Evolutionary conservation across 176 grass and related monocot genomes (phyloP), one percentile per base, ranked within the genome.

Genomic region (Saccharum spontaneum): DNA sequence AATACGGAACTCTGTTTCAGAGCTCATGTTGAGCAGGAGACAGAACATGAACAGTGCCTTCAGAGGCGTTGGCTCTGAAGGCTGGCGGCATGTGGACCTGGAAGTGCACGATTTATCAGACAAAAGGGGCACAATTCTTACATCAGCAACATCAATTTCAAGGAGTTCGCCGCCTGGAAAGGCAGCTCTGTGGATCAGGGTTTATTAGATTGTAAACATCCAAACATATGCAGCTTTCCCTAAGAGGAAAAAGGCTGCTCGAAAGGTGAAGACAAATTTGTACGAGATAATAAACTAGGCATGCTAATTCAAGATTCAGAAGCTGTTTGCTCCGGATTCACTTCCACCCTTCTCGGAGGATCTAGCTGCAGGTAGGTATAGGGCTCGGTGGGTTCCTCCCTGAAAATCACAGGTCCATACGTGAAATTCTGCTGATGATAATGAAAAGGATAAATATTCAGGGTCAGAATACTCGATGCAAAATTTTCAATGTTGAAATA

Each of bases 351-450:
- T 73, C 82, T 94, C 9, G 90, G 93, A 81, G 89, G 89, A 91
- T 98, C 91, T 75, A 98, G 73, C 75, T 94, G 83, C 43, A 98
- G 79, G 82, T 94, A 94, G 38, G 80, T 85, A 70, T 84, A 98
- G 8, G 90, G 90, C 81, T 95, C 88, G 0, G 86, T 94, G 54
- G 88, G 93, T 44, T 98, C 93, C 87, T 94, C 97, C 86, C 90
- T 98, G 91, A 49, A 91, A 93, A 88, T 52, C 52, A 76, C 13
- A 87, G 37, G 33, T 76, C 14, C 71, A 64, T 44, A 70, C 5
- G 22, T 37, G 40, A 91, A 76, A 9, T 79, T 31, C 17, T 63
- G 22, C 3, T 31, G 37, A 84, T 23, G 2, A 1, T 8, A 59
- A 59, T 59, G 54, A 22, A 59, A 59, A 55, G 52, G 52, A 55